phyloP scores from a whole-genome alignment of 176 grass and related monocot genomes.

The Oryza longistaminata region DNA sequence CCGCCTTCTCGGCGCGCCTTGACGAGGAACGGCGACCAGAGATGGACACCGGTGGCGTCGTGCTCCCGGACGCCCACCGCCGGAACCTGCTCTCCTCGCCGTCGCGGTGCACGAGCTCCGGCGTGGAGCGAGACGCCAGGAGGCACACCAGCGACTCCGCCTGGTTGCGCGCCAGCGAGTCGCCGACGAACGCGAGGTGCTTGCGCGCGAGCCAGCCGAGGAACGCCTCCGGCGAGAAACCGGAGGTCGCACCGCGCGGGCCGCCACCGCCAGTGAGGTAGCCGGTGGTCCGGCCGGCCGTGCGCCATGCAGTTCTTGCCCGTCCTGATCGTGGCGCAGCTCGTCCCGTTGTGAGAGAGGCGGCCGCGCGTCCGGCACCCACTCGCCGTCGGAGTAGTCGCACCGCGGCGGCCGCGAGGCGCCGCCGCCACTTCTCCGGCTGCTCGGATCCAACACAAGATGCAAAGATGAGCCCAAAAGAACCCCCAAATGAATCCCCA shows the following conservation, averaged over 20 bases:
- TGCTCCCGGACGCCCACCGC: conserved; percentile 54
- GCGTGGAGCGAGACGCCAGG: conserved; percentile 44
- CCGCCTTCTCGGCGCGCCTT: conserved; percentile 61
- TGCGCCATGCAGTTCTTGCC: conserved; percentile 94
- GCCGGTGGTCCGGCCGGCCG: conserved; percentile 72
- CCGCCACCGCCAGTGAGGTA: conserved; percentile 84
- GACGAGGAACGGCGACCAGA: conserved; percentile 87
- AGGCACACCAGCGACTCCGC: conserved; percentile 79
- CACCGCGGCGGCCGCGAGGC: conserved; percentile 21
- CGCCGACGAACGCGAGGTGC: conserved; percentile 79
- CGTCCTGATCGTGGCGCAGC: conserved; percentile 73
- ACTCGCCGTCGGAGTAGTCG: conserved; percentile 67
- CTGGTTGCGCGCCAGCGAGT: conserved; percentile 90
- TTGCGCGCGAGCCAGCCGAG: conserved; percentile 52
- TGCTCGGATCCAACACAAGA: background rate
- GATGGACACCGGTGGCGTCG: conserved; percentile 74
- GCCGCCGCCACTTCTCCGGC: conserved; percentile 7
- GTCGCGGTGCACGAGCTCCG: conserved; percentile 56
- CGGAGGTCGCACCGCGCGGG: conserved; percentile 60
- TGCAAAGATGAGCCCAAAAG: background rate
- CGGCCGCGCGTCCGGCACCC: conserved; percentile 53
- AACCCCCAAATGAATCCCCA: background rate
- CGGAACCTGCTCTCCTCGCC: conserved; percentile 59
- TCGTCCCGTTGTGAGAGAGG: conserved; percentile 63
- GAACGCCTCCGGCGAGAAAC: conserved; percentile 60